These are phyloP conservation scores for Mycogone perniciosa DNA, from an alignment of 2,329 filamentous ascomycete genomes.

Conservation along the genomic window DNA sequence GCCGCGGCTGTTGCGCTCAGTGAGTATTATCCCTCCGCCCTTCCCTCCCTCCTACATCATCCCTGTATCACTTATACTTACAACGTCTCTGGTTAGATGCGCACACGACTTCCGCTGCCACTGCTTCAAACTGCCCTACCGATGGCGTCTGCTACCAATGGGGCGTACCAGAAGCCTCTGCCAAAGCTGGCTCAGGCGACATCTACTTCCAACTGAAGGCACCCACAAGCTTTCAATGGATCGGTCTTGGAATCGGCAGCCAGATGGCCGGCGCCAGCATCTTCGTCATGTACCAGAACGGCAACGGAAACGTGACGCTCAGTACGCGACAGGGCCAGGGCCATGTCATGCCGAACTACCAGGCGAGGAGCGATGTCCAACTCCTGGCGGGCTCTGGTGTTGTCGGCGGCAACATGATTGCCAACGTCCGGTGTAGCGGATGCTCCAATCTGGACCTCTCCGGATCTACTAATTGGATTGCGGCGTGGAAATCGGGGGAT, in stretches of 20 bases:
- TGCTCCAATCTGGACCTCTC: conserved; percentile 43
- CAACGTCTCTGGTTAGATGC: conserved; percentile 15
- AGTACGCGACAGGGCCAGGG: conserved; percentile 47
- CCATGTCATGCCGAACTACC: conserved; percentile 44
- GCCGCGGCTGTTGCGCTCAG: conserved; percentile 14
- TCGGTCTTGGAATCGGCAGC: conserved; percentile 50
- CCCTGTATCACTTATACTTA: neutral
- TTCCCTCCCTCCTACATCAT: no score
- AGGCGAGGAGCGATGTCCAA: conserved; percentile 37
- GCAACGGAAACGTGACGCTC: conserved; percentile 53
- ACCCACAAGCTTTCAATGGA: conserved; percentile 48
- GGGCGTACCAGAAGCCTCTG: conserved; percentile 46
- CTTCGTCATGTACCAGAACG: conserved; percentile 56
- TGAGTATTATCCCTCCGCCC: conserved; percentile 5
- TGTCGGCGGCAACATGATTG: conserved; percentile 44
- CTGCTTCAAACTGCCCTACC: conserved; percentile 36
- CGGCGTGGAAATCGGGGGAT: conserved; percentile 45
- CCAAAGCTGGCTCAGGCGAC: conserved; percentile 43
- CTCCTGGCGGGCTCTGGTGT: conserved; percentile 56
- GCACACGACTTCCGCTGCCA: conserved; percentile 18
- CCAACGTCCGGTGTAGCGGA: conserved; percentile 52
- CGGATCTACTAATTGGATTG: conserved; percentile 43
- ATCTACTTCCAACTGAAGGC: conserved; percentile 57
- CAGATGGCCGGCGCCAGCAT: conserved; percentile 53
- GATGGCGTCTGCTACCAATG: conserved; percentile 48